These are phyloP conservation scores for Zymoseptoria passerinii DNA, from an alignment of 2,329 filamentous ascomycete species.

Conservation along the genomic window DNA sequence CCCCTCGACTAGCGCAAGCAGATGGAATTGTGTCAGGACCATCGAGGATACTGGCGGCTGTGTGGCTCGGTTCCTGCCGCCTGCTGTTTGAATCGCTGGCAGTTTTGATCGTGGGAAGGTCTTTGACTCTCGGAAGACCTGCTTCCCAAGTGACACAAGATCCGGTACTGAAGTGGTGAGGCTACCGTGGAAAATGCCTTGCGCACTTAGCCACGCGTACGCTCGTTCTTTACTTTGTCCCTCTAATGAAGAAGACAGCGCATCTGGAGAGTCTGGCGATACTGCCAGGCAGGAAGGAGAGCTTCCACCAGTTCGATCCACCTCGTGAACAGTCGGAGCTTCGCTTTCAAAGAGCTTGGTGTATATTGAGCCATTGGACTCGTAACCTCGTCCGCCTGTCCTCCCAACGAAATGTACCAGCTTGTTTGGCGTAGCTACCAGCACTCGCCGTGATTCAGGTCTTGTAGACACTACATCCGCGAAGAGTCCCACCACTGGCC, in stretches of 20 bases:
- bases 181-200: constrained; percentile 82
- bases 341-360: constrained; percentile 82
- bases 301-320: constrained; percentile 50
- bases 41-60: constrained; percentile 71
- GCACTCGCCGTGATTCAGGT: constrained; percentile 63
- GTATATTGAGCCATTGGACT: constrained; percentile 79
- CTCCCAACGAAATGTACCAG: constrained; percentile 76
- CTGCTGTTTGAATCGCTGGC: constrained; percentile 56
- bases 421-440: constrained; percentile 70
- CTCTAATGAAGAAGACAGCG: constrained; percentile 29
- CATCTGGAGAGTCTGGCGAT: constrained; percentile 60
- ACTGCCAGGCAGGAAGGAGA: constrained; percentile 62
- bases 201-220: constrained; percentile 84
- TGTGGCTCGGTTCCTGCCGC: constrained; percentile 55
- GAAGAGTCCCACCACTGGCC: constrained; percentile 77
- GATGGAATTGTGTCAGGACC: constrained; percentile 87
- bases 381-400: constrained; percentile 61
- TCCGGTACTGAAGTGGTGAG: constrained; percentile 51
- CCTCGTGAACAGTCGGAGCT: constrained; percentile 66
- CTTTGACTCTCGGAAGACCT: constrained; percentile 70
- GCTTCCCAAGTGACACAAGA: constrained; percentile 58
- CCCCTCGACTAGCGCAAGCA: constrained; percentile 73
- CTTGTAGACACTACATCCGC: constrained; percentile 63
- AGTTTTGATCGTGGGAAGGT: constrained; percentile 68
- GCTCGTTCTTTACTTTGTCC: constrained; percentile 48